A percentile compares a stretch with the other conserved stretches of the same genome.
These are phyloP conservation scores for Naumovozyma dairenensis DNA, from an alignment of 805 yeast genomes.

Conservation along the genomic window DNA sequence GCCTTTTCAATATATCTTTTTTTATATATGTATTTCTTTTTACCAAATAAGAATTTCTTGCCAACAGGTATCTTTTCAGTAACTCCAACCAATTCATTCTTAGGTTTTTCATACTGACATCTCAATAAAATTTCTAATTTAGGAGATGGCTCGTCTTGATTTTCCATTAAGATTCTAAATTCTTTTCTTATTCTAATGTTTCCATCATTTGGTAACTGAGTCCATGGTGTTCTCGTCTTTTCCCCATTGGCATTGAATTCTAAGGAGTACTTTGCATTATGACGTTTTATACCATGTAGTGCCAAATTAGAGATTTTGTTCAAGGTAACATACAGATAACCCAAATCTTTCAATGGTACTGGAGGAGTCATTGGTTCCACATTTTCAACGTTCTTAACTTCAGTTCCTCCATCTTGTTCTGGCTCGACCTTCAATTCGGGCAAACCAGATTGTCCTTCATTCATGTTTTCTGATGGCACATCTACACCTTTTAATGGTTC, in stretches of 20 bases:
- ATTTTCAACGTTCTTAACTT: background rate
- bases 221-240: constrained; percentile 1
- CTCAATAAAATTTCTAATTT: constrained; percentile 67
- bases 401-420: no score
- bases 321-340: constrained; percentile 44
- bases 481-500: background rate
- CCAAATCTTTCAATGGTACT: constrained; percentile 22
- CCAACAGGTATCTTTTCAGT: constrained; percentile 44
- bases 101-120: constrained; percentile 41
- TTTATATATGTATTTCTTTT: constrained; percentile 30
- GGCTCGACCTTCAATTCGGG: no score
- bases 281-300: constrained; percentile 38
- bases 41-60: constrained; percentile 22
- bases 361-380: background rate
- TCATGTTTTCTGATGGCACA: background rate
- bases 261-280: constrained; percentile 40
- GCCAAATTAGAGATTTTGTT: constrained; percentile 36
- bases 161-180: constrained; percentile 44
- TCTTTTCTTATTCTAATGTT: constrained; percentile 50
- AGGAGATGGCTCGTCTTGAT: constrained; percentile 18
- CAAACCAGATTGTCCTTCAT: no score
- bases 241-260: constrained; percentile 44
- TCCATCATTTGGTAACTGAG: constrained; percentile 19
- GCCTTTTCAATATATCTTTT: constrained; percentile 42
- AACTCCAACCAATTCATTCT: constrained; percentile 48